Conservation (phyloP, 1,139 yeast genomes). For the Candida tetrigidarum region DNA sequence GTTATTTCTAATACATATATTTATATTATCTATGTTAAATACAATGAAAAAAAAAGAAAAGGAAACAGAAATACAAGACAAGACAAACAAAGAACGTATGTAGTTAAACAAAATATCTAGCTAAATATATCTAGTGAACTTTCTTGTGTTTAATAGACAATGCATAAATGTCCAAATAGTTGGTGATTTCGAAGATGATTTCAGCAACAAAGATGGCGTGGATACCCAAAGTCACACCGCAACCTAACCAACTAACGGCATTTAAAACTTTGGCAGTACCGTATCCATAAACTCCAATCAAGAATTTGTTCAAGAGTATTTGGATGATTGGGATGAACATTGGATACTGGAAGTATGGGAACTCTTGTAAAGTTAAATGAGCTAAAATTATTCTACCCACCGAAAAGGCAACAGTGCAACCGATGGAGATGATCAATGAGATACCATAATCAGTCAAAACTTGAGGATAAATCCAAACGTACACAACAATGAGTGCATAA, state of each 20-base stretch:
- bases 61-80: background rate
- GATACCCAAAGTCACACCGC: conserved; percentile 76
- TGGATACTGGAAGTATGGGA: conserved; percentile 76
- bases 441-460: conserved; percentile 52
- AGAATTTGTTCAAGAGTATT: conserved; percentile 43
- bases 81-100: background rate
- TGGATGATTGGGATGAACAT: conserved; percentile 69
- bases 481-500: conserved; percentile 56
- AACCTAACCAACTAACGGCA: conserved; percentile 68
- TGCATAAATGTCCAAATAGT: conserved; percentile 84
- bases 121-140: conserved; percentile 22
- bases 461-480: conserved; percentile 53
- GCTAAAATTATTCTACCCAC: conserved; percentile 92
- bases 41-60: background rate
- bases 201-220: conserved; percentile 83
- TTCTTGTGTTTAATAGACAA: conserved; percentile 82
- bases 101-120: too few species aligned
- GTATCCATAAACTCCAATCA: conserved; percentile 43
- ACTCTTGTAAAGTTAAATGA: conserved; percentile 78
- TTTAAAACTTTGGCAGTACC: conserved; percentile 42
- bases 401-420: conserved; percentile 76
- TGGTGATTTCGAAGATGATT: conserved; percentile 81
- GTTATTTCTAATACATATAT: conserved; percentile 1
- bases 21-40: conserved; percentile 4
- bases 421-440: conserved; percentile 70